Conservation (phyloP, 805 yeast species). For the Zygotorulaspora florentina region DNA sequence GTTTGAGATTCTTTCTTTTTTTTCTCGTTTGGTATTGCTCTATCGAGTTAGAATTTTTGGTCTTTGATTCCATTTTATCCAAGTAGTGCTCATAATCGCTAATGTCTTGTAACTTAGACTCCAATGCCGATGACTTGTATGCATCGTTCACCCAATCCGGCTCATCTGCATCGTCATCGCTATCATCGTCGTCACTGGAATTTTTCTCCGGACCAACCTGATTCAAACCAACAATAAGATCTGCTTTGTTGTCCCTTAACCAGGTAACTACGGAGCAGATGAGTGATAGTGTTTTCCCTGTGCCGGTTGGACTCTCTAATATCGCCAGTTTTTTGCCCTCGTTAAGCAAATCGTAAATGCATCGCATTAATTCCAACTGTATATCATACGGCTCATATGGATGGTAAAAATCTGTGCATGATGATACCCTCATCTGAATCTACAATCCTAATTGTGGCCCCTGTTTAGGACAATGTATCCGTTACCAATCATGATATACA, state of each 20-base stretch:
- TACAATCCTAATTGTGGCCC: not conserved
- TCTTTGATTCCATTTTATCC: conserved; percentile 24
- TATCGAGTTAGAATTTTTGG: too few relatives aligned
- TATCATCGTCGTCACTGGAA: conserved; percentile 33
- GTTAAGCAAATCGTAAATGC: conserved; percentile 58
- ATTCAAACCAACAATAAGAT: conserved; percentile 15
- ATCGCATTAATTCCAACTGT: conserved; percentile 71
- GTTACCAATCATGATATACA: too few relatives aligned
- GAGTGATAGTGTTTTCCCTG: conserved; percentile 84
- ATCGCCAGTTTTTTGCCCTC: conserved; percentile 60
- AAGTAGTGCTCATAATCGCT: conserved; percentile 38
- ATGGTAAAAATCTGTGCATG: conserved; percentile 47
- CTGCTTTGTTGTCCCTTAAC: conserved; percentile 53
- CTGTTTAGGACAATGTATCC: too few relatives aligned
- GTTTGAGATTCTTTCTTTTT: conserved; percentile 19
- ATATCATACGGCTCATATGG: conserved; percentile 81
- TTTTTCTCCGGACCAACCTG: conserved; percentile 11
- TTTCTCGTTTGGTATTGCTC: conserved; percentile 2
- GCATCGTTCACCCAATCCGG: conserved; percentile 64
- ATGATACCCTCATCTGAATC: not conserved
- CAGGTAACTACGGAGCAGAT: conserved; percentile 84
- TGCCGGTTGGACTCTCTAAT: conserved; percentile 92
- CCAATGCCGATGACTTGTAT: conserved; percentile 29
- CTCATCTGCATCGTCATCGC: conserved; percentile 48
- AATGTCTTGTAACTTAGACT: conserved; percentile 23